Conservation (phyloP, 208 protist genomes). For the Blechomonas ayalai region DNA sequence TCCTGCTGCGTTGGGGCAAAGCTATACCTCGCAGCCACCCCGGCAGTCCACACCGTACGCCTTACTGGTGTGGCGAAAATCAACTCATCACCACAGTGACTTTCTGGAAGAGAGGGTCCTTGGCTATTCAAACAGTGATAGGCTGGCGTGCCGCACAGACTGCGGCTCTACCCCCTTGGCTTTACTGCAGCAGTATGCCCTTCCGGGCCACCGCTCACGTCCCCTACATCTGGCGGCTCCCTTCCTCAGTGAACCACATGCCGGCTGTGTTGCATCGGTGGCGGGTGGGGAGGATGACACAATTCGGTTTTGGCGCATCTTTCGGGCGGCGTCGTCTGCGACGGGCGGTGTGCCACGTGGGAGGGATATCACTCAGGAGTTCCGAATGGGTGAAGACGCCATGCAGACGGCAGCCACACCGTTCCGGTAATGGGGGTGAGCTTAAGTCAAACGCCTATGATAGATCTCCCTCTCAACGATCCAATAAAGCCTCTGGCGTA, state of each 20-base stretch:
- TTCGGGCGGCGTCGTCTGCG: conserved; percentile 21
- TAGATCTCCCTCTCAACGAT: too few species aligned
- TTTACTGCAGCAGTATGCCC: conserved; percentile 32
- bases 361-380: too few species aligned
- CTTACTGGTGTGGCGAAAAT: conserved; percentile 21
- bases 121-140: background rate
- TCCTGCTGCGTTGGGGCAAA: too few species aligned
- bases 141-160: background rate
- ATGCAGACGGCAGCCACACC: too few species aligned
- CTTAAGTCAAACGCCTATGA: too few species aligned
- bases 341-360: too few species aligned
- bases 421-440: too few species aligned
- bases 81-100: conserved; percentile 4
- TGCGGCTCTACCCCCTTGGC: conserved; percentile 1
- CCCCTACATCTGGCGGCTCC: conserved; percentile 55
- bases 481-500: too few species aligned
- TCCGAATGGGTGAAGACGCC: too few species aligned
- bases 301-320: conserved; percentile 75
- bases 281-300: conserved; percentile 61
- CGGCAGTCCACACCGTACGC: conserved; percentile 2
- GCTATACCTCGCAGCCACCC: background rate
- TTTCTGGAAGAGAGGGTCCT: background rate
- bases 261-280: conserved; percentile 52
- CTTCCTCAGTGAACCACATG: conserved; percentile 28
- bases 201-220: conserved; percentile 61